Evolutionary conservation across 306 rosid species (phyloP).

Genomic region (Glycine tomentella): DNA sequence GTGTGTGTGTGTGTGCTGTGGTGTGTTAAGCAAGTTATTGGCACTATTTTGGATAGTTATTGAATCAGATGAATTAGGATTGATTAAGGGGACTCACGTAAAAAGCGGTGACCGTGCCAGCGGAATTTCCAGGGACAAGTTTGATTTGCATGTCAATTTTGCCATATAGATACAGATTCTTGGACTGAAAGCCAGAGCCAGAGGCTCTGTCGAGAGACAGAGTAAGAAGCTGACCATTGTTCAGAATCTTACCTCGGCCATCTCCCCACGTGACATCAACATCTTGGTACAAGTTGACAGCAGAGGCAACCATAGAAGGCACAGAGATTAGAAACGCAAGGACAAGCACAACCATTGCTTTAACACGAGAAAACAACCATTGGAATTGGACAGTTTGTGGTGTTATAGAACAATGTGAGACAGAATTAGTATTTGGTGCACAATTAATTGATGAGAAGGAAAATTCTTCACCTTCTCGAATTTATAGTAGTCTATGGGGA

Average conservation of each 20-base stretch:
- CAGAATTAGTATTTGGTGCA: slow-evolving; percentile 11
- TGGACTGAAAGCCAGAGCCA: slow-evolving; percentile 82
- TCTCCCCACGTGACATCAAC: slow-evolving; percentile 75
- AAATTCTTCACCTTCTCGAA: neutral
- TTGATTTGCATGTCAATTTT: slow-evolving; percentile 68
- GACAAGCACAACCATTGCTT: slow-evolving; percentile 7
- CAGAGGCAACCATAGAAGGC: slow-evolving; percentile 36
- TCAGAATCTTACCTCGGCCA: slow-evolving; percentile 65
- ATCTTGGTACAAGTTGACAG: slow-evolving; percentile 57
- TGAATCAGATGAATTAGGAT: neutral
- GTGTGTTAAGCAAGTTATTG: neutral
- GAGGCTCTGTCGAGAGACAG: slow-evolving; percentile 70
- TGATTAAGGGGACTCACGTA: slow-evolving; percentile 55
- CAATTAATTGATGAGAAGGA: neutral
- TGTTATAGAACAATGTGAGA: neutral
- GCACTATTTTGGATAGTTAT: neutral
- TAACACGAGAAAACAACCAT: slow-evolving; percentile 43
- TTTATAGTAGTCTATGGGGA: slow-evolving; percentile 35
- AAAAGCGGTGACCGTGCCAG: slow-evolving; percentile 73
- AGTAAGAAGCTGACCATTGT: slow-evolving; percentile 64
- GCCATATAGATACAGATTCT: slow-evolving; percentile 56
- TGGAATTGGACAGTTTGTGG: slow-evolving; percentile 9
- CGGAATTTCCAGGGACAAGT: slow-evolving; percentile 75
- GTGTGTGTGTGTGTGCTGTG: too few species aligned
- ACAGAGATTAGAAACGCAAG: slow-evolving; percentile 22